A percentile compares a stretch with the other conserved stretches of the same genome.
phyloP scores from a whole-genome alignment of 176 grass and related monocot species.

The Ensete ventricosum region DNA sequence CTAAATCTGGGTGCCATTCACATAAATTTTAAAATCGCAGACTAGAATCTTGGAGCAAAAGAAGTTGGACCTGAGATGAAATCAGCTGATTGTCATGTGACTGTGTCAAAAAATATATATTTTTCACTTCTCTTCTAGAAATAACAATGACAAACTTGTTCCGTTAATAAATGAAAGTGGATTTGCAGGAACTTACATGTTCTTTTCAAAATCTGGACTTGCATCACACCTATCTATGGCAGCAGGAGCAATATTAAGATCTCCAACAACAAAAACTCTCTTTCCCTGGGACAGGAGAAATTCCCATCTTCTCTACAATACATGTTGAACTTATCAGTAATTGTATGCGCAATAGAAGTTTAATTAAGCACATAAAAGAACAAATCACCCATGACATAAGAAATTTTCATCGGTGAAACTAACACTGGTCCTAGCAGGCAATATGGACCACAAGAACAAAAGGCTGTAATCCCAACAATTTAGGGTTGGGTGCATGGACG shows the following conservation, averaged over 20 bases:
- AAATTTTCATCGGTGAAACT: not conserved
- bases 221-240: conserved; percentile 83
- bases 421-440: not conserved
- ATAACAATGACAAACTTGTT: too few species aligned
- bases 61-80: too few species aligned
- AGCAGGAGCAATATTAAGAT: conserved; percentile 95
- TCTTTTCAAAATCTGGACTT: conserved; percentile 70
- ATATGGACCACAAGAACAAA: not conserved
- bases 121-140: too few species aligned
- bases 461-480: not conserved
- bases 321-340: not conserved
- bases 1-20: too few species aligned
- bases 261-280: conserved; percentile 86
- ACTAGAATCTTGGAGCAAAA: too few species aligned
- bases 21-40: too few species aligned
- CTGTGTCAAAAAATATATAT: too few species aligned
- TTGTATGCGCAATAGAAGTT: not conserved
- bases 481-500: not conserved
- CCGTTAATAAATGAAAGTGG: not conserved
- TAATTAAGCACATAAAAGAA: not conserved
- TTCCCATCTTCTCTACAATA: conserved; percentile 85
- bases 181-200: conserved; percentile 48
- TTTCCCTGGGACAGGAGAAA: conserved; percentile 54
- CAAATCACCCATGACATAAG: not conserved
- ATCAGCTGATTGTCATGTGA: too few species aligned